Base-by-base conservation (phyloP, 129 eudicot species). In the Centrapalus pauciflorus region DNA sequence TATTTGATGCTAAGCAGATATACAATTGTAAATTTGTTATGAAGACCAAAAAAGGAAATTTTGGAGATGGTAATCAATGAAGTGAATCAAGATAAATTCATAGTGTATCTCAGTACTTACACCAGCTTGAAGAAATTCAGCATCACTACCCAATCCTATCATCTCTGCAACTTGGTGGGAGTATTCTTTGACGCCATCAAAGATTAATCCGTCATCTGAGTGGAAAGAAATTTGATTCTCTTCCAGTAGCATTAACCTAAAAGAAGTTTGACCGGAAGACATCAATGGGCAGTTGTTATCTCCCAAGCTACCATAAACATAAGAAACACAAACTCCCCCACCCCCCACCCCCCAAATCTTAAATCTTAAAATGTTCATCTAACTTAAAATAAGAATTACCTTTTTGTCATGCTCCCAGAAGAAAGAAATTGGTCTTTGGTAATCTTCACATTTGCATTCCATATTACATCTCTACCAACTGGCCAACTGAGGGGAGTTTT, bases 401-500 rank as follows among this genome's bases (percentile, higher is more conserved):
- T 85, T 82, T 91, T 91, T 17, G 98, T 91, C 98, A 91, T 91
- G 80, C 95, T 91, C 58, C 98, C 98, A 12, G 98, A 91, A 74
- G 96, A 81, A 70, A 91, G 98, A 67, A 91, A 91, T 51, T 91
- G 96, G 67, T 88, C 96, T 77, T 91, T 91, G 69, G 88, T 78
- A 57, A 91, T 81, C 84, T 85, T 91, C 61, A 91, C 96, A 77
- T 91, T 91, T 59, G 83, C 98, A 64, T 86, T 87, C 98, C 98
- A 91, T 55, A 91, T 85, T 29, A 91, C 87, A 75, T 92, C 98
- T 73, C 89, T 82, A 51, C 98, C 98, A 69, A 80, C 76, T 5
- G 98, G 98, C 95, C 96, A 93, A 69, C 74, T 84, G 68, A 93
- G 55, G 32, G 96, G 98, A 56, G 88, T 83, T 81, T 89, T 93